Base-by-base conservation (phyloP, 345 rosid genomes). In the Euphorbia tirucalli region DNA sequence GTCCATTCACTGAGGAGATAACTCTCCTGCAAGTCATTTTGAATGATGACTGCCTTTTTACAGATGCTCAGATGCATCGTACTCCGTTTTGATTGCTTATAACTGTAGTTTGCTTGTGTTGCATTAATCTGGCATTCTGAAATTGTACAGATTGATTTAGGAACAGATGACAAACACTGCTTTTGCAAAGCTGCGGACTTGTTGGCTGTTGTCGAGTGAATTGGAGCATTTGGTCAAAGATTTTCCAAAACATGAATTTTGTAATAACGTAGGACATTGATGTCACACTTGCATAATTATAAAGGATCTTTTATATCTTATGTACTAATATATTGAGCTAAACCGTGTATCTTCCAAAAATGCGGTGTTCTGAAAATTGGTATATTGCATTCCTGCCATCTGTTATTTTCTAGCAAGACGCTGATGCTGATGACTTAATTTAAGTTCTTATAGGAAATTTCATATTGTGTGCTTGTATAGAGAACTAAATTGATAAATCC, bases 161-260 rank as follows among this genome's bases (percentile, higher is more conserved):
- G 95, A 59, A 75, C 92, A 35, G 87, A 87, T 63, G 85, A 79
- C 10, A 90, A 63, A 81, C 96, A 90, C 69, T 87, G 92, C 81
- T 93, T 93, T 41, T 87, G 91, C 71, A 91, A 88, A 71, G 93
- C 89, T 64, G 83, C 89, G n/a, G 98, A 91, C 70, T 78, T 93
- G 77, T 79, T 93, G 73, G 97, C 97, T 55, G 87, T 85, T 32
- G 97, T 93, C 7, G 90, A 90, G 75, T 93, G 82, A 88, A 69
- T 31, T 63, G 25, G 46, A 3, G 39, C 22, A 28, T 49, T 52
- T 59, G 18, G 21, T 8, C 50, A 1, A n/a, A 7, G 41, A 1
- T 39, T 50, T 46, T 30, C 60, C 18, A 28, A 30, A 19, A 37
- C 21, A 28, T 1, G 32, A 31, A 3, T 46, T 55, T 32, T 37